Base-by-base conservation (phyloP, 2,329 filamentous ascomycete genomes). In the Ophiostoma pallidulum region DNA sequence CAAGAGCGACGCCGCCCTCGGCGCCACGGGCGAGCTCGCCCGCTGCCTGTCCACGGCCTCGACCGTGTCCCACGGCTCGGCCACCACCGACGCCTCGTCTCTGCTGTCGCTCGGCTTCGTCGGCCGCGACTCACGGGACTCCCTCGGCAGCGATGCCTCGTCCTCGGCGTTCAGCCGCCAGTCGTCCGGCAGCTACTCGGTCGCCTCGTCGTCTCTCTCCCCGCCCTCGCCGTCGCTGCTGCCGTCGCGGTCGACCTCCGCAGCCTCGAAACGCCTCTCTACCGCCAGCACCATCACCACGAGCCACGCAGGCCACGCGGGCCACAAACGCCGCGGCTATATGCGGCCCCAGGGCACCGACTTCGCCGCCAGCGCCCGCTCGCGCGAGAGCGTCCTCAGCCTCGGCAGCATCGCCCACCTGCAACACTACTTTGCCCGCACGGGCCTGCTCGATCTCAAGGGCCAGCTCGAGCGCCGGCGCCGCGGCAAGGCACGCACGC, bases 371-470 rank as follows among this genome's bases (percentile, higher is more conserved):
- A 96, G 90, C 48, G 92, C 92, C 40, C 82, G 81, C 61, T 88
- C 88, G 43, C 77, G 92, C 53, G 91, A 98, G 64, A 96, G 90
- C 62, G 92, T 98, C 55, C 84, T 97, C 78, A 95, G 88, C 60
- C 69, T 98, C 53, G 92, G 92, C 47, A 96, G 90, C 65, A 98
- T 98, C 58, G 88, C 90, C 48, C 92, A 98, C 68, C 72, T 98
- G 60, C 92, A 98, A 66, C 95, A 97, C 68, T 98, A 97, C 67
- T 98, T 98, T 69, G 91, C 92, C 31, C 77, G 92, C 51, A 98
- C 92, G 1, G 92, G 92, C 6, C 68, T 98, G 54, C 69, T 98
- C 43, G 92, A 98, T 60, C 89, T 91, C 48, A 96, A 96, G 63
- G 92, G 80, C 46, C 85, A 94, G 63, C 69, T 94, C 50, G 83